Base-by-base conservation (phyloP, 202 grass and related monocot genomes). In the Panicum hallii region DNA sequence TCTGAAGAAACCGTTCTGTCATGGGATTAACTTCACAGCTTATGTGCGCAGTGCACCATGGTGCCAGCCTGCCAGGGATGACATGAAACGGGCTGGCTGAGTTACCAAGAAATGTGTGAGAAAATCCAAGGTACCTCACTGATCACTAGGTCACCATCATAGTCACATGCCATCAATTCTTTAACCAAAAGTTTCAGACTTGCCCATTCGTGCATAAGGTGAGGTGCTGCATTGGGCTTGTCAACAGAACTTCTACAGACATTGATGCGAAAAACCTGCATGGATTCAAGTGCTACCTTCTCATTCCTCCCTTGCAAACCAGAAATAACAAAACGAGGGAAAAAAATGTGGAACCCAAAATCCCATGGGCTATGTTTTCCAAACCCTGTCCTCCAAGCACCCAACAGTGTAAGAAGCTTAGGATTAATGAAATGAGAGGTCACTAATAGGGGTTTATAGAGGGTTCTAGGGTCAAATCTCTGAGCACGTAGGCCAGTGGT, bases 191-290 rank as follows among this genome's bases (percentile, higher is more conserved):
- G 38, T 48, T 69, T 49, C 85, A 71, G 85, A 49, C 53, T 32
- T 56, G 76, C 56, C 44, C 84, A 77, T 72, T 84, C 89, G 85
- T 90, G 74, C 80, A 79, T 69, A 60, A 26, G 26, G 26, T 26
- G 26, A 9, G 55, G 72, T 83, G 80, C 55, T 71, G 70, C 85
- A 70, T 87, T 22, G 89, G 86, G 68, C 40, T 41, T 56, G 49
- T 72, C 56, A 81, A 16, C 48, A 63, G 63, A 72, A 45, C 63
- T 67, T 85, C 87, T 86, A 87, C 87, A 93, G 89, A 96, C 94
- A 96, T 90, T 93, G 91, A 93, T 91, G 94, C 94, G 90, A 86
- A 88, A 96, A 93, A 93, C 74, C 94, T 89, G 94, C 94, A 86
- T 96, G 72, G 82, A 50, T 91, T 52, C 77, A 86, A 63, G 94